Conservation (phyloP, 495 filamentous ascomycete genomes). For the Hyaloscypha finlandica region DNA sequence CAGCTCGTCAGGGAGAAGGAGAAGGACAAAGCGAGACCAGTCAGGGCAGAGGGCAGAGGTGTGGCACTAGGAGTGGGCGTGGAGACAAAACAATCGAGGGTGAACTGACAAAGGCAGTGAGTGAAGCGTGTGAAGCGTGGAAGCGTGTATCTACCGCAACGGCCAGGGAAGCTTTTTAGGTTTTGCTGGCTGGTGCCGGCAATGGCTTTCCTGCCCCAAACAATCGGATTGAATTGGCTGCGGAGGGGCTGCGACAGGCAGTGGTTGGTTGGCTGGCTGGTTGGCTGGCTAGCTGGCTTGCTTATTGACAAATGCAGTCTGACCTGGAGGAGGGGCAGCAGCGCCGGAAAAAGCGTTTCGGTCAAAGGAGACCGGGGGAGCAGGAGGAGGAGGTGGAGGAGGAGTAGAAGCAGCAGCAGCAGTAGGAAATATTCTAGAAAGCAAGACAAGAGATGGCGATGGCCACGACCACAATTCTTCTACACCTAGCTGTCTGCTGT, state of each 20-base stretch:
- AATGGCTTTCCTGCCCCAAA: neutral
- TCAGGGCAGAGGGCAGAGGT: neutral
- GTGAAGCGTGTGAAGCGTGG: neutral
- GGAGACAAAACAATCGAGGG: neutral
- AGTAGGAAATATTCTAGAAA: neutral
- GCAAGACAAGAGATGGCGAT: neutral
- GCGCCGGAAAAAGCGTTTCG: neutral
- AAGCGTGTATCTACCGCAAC: neutral
- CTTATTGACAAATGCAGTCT: neutral
- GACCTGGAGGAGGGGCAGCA: neutral
- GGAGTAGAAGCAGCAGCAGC: neutral
- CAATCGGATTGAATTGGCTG: neutral
- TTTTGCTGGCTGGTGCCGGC: neutral
- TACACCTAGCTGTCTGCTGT: neutral
- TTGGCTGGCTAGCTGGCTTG: neutral
- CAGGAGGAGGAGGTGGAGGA: too few relatives aligned
- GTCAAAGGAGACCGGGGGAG: neutral
- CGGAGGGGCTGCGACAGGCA: neutral
- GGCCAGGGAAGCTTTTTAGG: neutral
- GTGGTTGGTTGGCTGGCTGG: neutral
- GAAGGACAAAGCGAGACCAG: neutral
- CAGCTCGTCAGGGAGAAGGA: neutral
- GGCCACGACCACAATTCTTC: neutral
- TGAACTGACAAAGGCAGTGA: neutral
- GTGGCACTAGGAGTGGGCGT: neutral